These are phyloP conservation scores for Paspalum vaginatum DNA, from an alignment of 176 grass and related monocot genomes.

Conservation along the genomic window DNA sequence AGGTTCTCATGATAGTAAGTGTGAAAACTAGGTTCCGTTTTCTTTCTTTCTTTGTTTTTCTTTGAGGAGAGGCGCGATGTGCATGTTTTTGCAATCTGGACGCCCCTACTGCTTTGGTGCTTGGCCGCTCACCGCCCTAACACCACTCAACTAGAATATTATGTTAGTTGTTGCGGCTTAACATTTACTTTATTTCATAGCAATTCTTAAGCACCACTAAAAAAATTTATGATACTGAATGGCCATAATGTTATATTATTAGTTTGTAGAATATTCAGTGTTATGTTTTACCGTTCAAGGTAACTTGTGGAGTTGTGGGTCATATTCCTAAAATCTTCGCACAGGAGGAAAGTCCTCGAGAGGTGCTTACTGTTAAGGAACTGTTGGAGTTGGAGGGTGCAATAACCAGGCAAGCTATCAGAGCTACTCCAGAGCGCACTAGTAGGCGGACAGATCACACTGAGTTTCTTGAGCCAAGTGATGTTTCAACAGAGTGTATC, in stretches of 20 bases:
- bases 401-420: constrained; percentile 37
- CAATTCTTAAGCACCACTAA: neutral
- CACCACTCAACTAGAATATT: neutral
- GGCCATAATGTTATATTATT: constrained; percentile 1
- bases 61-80: no score
- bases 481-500: constrained; percentile 63
- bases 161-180: neutral
- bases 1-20: no score
- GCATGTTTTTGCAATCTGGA: no score
- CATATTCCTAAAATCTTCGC: constrained; percentile 28
- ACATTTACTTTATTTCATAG: neutral
- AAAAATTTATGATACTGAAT: neutral
- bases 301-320: constrained; percentile 3
- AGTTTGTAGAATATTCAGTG: constrained; percentile 27
- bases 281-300: neutral
- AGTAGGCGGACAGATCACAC: constrained; percentile 36
- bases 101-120: no score
- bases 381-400: constrained; percentile 58
- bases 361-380: constrained; percentile 49
- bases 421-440: neutral
- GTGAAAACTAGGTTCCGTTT: no score
- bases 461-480: constrained; percentile 62
- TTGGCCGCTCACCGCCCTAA: no score
- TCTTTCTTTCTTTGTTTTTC: no score
- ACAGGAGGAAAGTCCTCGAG: constrained; percentile 83